A percentile compares a stretch with the other conserved stretches of the same genome.
Evolutionary conservation across 2,329 filamentous ascomycete species (phyloP).

Genomic region (Neopestalotiopsis clavispora): DNA sequence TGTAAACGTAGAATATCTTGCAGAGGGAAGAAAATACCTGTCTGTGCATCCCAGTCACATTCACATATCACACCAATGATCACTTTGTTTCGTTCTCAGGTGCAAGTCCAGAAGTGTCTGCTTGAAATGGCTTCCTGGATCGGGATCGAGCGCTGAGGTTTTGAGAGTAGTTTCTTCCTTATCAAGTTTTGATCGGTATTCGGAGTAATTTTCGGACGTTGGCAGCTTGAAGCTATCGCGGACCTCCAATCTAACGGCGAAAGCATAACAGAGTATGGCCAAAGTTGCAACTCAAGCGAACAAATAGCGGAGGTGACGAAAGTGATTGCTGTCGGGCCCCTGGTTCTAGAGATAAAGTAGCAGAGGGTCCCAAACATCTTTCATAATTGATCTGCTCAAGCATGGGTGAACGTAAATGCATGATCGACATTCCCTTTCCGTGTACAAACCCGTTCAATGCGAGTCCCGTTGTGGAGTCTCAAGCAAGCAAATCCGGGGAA

Average conservation of each 20-base stretch:
- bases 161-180: neutral
- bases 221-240: neutral
- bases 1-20: neutral
- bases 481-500: neutral
- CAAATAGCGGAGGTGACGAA: neutral
- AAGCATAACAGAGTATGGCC: neutral
- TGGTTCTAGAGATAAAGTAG: neutral
- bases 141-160: neutral
- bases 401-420: neutral
- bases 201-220: neutral
- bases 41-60: neutral
- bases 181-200: neutral
- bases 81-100: neutral
- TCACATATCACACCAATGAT: neutral
- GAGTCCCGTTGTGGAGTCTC: neutral
- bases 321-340: neutral
- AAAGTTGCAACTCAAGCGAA: neutral
- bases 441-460: neutral
- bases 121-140: neutral
- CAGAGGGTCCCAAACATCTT: neutral
- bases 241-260: neutral
- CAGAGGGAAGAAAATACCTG: neutral
- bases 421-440: slow-evolving; percentile 12
- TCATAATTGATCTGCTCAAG: neutral
- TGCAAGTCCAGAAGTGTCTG: neutral